Percentiles rank a stretch among this genome's conserved stretches.
Conservation (phyloP, 2,329 filamentous ascomycete species). For the Colletotrichum falcatum region DNA sequence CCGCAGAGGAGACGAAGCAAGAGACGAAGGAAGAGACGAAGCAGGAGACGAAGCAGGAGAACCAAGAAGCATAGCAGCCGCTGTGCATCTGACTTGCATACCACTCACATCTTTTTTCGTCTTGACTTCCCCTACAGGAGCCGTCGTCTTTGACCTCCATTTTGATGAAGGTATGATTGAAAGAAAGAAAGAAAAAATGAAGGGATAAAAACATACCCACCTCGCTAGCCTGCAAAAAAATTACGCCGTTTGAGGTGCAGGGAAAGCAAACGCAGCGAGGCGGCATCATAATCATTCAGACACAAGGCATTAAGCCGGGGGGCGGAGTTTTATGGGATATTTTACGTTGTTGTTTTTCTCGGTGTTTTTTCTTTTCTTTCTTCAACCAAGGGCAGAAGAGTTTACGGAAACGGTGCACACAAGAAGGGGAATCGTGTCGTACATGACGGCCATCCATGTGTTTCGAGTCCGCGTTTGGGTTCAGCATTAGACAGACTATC, state of each 20-base stretch:
- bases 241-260: neutral
- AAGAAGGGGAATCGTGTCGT: neutral
- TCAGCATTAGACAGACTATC: constrained; percentile 36
- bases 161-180: constrained; percentile 39
- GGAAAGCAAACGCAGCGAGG: constrained; percentile 5
- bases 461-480: constrained; percentile 5
- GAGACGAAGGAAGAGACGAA: no score
- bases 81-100: neutral
- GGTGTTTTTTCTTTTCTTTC: neutral
- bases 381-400: neutral
- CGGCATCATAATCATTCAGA: constrained; percentile 7
- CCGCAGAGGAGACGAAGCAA: constrained; percentile 4
- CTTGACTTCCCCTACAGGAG: neutral
- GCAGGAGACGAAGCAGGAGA: constrained; percentile 28
- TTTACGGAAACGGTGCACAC: constrained; percentile 3
- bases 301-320: constrained; percentile 20
- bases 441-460: neutral
- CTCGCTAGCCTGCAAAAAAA: neutral
- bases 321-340: constrained; percentile 18
- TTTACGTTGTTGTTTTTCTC: neutral
- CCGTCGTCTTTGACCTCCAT: neutral
- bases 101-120: neutral
- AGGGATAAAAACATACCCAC: constrained; percentile 14
- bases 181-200: constrained; percentile 24
- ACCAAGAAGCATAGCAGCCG: constrained; percentile 23